Conservation (phyloP, 345 rosid genomes). For the Xanthoceras sorbifolium region DNA sequence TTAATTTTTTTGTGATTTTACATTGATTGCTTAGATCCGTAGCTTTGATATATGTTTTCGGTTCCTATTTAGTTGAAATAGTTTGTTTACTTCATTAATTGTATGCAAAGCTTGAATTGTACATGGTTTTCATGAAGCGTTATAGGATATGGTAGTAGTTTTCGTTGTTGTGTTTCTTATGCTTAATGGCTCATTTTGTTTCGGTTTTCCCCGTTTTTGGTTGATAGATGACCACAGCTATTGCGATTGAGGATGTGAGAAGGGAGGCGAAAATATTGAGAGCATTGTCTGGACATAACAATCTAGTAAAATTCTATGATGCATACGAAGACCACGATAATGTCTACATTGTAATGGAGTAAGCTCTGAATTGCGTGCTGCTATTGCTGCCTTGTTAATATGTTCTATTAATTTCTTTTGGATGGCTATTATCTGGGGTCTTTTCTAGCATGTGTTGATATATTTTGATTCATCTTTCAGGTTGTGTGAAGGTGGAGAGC, state of each 20-base stretch:
- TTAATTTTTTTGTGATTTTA: constrained; percentile 2
- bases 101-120: neutral
- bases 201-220: neutral
- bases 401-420: neutral
- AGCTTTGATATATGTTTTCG: neutral
- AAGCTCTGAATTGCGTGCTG: constrained; percentile 35
- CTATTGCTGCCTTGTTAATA: neutral
- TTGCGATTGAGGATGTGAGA: constrained; percentile 97
- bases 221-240: constrained; percentile 92
- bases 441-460: constrained; percentile 11
- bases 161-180: neutral
- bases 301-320: constrained; percentile 83
- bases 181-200: neutral
- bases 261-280: constrained; percentile 92
- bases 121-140: neutral
- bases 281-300: constrained; percentile 84
- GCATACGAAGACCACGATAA: constrained; percentile 88
- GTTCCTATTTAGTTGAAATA: neutral
- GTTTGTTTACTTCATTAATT: neutral
- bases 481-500: constrained; percentile 98
- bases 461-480: constrained; percentile 41
- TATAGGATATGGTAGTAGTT: neutral
- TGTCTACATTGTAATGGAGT: constrained; percentile 97
- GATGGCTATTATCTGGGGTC: too few relatives aligned
- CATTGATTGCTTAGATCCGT: constrained; percentile 30